Evolutionary conservation across 1,284 basidiomycete genomes (phyloP).

Genomic region (Austropuccinia psidii): DNA sequence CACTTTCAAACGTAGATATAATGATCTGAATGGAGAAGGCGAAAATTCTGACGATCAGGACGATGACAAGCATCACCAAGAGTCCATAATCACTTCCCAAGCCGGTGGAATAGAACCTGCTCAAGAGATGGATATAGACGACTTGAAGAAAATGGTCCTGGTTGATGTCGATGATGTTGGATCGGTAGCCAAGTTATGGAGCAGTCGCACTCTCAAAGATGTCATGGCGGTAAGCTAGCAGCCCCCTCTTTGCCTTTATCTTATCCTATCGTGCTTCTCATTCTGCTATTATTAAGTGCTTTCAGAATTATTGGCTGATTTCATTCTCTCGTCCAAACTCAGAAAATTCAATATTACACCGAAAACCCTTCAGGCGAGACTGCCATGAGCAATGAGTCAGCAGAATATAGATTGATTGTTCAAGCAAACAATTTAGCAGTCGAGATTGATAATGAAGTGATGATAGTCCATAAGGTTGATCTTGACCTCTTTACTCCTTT

Average conservation of each 20-base stretch:
- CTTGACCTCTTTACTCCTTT: slow-evolving; percentile 26
- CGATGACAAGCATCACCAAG: not conserved
- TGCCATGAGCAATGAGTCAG: slow-evolving; percentile 20
- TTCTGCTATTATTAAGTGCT: not conserved
- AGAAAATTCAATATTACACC: slow-evolving; percentile 32
- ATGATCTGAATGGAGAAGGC: slow-evolving; percentile 28
- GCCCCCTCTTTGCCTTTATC: not conserved
- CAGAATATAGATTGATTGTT: slow-evolving; percentile 90
- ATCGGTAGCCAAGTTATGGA: slow-evolving; percentile 29
- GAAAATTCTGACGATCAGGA: not conserved
- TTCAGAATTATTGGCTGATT: not conserved
- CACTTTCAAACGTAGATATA: not conserved
- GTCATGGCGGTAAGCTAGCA: slow-evolving; percentile 5
- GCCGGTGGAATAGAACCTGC: slow-evolving; percentile 10
- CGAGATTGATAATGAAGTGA: slow-evolving; percentile 95
- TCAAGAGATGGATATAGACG: slow-evolving; percentile 38
- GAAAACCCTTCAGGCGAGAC: slow-evolving; percentile 30
- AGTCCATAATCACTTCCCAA: slow-evolving; percentile 19
- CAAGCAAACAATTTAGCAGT: slow-evolving; percentile 96
- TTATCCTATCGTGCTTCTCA: not conserved
- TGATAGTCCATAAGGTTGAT: slow-evolving; percentile 85
- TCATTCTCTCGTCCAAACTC: not conserved
- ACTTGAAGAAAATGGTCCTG: slow-evolving; percentile 43
- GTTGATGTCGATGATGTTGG: slow-evolving; percentile 32
- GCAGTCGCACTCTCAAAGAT: slow-evolving; percentile 4